A percentile compares a stretch with the other conserved stretches of the same genome.
These are phyloP conservation scores for Sporothrix schenckii DNA, from an alignment of 2,329 filamentous ascomycete genomes.

Conservation along the genomic window DNA sequence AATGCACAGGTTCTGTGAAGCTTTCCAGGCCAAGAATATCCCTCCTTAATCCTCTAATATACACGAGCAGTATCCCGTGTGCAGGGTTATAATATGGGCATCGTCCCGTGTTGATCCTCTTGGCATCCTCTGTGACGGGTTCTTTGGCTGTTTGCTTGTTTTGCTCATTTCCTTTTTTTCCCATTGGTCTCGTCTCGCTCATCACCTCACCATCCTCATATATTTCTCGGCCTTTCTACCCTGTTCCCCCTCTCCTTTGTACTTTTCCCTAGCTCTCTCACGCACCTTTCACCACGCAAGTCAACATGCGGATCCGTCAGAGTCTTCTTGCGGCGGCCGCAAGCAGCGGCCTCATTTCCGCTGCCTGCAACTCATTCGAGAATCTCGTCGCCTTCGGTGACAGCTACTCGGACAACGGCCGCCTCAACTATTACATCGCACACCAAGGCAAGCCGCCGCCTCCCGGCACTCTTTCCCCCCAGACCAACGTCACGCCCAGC, in stretches of 20 bases:
- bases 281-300: not conserved
- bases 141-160: slow-evolving; percentile 11
- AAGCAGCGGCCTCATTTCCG: not conserved
- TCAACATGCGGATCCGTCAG: not conserved
- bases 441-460: slow-evolving; percentile 65
- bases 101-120: slow-evolving; percentile 18
- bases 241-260: not conserved
- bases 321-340: slow-evolving; percentile 20
- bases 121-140: slow-evolving; percentile 11
- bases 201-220: not conserved
- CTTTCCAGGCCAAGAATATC: not conserved
- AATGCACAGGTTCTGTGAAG: slow-evolving; percentile 4
- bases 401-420: slow-evolving; percentile 74
- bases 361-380: slow-evolving; percentile 52
- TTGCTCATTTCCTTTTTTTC: not conserved
- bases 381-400: slow-evolving; percentile 73
- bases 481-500: slow-evolving; percentile 57
- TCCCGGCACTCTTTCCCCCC: slow-evolving; percentile 54
- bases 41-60: not conserved
- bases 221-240: not conserved
- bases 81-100: slow-evolving; percentile 7
- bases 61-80: not conserved
- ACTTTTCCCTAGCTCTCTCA: not conserved
- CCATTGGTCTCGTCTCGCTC: not conserved
- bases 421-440: slow-evolving; percentile 63